Percentiles rank a stretch among this genome's conserved stretches.
phyloP scores from a whole-genome alignment of 2,329 filamentous ascomycete species.

The Orbilia brochopaga region DNA sequence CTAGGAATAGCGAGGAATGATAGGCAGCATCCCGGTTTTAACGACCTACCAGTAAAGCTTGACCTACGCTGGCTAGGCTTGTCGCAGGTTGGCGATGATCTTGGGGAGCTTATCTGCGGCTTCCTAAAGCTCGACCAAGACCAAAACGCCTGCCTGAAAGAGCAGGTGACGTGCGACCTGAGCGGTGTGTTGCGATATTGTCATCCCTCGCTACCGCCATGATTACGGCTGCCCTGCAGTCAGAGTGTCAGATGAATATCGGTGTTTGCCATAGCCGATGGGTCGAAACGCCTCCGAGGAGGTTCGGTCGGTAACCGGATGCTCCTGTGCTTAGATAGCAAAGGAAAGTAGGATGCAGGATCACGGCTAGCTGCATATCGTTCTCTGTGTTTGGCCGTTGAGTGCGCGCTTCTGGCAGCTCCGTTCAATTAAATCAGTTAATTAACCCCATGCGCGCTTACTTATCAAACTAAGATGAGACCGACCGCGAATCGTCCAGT shows the following conservation, averaged over 20 bases:
- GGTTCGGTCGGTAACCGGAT: too few relatives aligned
- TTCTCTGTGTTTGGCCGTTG: too few relatives aligned
- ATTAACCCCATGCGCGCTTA: too few relatives aligned
- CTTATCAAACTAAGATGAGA: too few relatives aligned
- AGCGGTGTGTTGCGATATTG: conserved; percentile 18
- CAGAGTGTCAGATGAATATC: not conserved
- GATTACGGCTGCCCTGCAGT: not conserved
- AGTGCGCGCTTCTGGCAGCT: too few relatives aligned
- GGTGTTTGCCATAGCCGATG: too few relatives aligned
- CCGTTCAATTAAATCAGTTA: too few relatives aligned
- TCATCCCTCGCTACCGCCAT: not conserved
- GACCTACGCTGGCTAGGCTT: conserved; percentile 46
- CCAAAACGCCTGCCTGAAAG: conserved; percentile 21
- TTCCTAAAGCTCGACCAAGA: conserved; percentile 33
- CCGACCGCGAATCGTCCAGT: too few relatives aligned
- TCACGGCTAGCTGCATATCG: too few relatives aligned
- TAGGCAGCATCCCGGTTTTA: conserved; percentile 24
- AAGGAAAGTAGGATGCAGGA: too few relatives aligned
- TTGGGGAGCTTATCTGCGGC: conserved; percentile 14
- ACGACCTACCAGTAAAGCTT: conserved; percentile 45
- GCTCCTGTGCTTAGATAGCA: too few relatives aligned
- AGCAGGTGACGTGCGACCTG: conserved; percentile 20
- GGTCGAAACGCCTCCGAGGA: too few relatives aligned
- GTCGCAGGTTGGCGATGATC: conserved; percentile 24
- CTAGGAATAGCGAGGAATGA: conserved; percentile 28